Conservation (phyloP, 1,139 yeast genomes). For the Citeromyces hawaiiensis region DNA sequence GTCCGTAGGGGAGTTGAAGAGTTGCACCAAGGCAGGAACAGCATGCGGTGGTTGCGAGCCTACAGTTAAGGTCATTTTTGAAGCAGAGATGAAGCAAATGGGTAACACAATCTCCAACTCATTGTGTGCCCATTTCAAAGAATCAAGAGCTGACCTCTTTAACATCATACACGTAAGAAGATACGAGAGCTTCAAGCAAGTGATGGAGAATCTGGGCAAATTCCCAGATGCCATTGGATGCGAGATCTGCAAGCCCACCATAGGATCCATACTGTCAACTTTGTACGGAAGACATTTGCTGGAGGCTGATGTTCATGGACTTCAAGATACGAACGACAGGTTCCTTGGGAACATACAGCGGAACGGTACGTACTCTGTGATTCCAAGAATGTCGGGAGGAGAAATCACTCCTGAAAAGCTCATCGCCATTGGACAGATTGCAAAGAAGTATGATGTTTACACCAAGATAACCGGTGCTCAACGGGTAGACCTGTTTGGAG, state of each 20-base stretch:
- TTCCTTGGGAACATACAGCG: constrained; percentile 20
- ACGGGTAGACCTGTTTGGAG: constrained; percentile 20
- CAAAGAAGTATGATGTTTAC: constrained; percentile 18
- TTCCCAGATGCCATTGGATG: constrained; percentile 17
- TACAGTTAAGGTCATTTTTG: constrained; percentile 19
- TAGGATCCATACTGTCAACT: constrained; percentile 19
- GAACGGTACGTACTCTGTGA: constrained; percentile 20
- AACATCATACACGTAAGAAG: constrained; percentile 18
- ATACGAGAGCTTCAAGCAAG: constrained; percentile 14
- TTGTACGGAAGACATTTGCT: constrained; percentile 17
- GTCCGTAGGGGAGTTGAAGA: constrained; percentile 17
- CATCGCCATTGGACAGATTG: constrained; percentile 17
- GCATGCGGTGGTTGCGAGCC: constrained; percentile 23
- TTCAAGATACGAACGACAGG: constrained; percentile 20
- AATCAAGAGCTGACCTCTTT: constrained; percentile 19
- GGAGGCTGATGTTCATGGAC: constrained; percentile 16
- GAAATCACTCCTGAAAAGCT: constrained; percentile 20
- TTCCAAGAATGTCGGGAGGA: constrained; percentile 21
- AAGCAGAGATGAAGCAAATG: constrained; percentile 18
- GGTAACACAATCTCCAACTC: constrained; percentile 17
- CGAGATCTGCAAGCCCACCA: constrained; percentile 20
- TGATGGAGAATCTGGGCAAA: constrained; percentile 15
- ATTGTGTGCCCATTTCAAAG: constrained; percentile 17
- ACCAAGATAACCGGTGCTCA: constrained; percentile 22
- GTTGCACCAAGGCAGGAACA: constrained; percentile 20